Conservation (phyloP, 2,329 filamentous ascomycete species). For the Colletotrichum sp. region DNA sequence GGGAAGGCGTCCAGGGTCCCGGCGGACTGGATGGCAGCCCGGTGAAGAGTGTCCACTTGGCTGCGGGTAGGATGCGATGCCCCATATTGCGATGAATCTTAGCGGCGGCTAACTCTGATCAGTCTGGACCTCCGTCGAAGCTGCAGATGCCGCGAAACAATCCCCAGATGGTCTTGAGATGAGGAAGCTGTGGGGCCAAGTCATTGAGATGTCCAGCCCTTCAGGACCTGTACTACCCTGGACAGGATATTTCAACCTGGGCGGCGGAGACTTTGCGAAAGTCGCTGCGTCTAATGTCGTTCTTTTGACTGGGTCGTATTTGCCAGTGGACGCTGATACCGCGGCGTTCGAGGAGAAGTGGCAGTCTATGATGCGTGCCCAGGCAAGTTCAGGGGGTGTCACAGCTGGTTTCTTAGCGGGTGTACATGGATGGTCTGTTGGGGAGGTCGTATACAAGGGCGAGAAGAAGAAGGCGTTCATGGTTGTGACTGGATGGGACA, state of each 20-base stretch:
- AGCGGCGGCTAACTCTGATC: rapidly evolving
- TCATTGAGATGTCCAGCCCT: not conserved
- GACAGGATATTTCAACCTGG: not conserved
- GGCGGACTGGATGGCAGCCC: not conserved
- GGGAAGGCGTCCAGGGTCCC: not conserved
- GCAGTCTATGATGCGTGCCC: not conserved
- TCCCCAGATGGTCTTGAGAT: not conserved
- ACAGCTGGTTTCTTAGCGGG: not conserved
- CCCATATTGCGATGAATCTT: rapidly evolving
- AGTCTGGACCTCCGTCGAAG: not conserved
- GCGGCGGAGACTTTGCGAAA: not conserved
- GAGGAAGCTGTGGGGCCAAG: not conserved
- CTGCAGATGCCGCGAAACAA: not conserved
- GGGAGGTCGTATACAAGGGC: not conserved
- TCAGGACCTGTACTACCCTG: not conserved
- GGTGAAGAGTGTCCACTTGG: not conserved
- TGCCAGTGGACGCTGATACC: not conserved
- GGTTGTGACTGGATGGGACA: not conserved
- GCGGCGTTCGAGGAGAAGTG: not conserved
- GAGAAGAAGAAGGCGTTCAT: not conserved
- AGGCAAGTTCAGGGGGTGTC: not conserved
- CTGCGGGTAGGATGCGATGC: not conserved
- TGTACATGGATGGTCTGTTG: not conserved
- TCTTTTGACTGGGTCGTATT: not conserved
- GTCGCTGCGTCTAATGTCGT: not conserved